A percentile compares a stretch with the other conserved stretches of the same genome.
phyloP scores from a whole-genome alignment of 441 rosid genomes.

The Daphne laureola region DNA sequence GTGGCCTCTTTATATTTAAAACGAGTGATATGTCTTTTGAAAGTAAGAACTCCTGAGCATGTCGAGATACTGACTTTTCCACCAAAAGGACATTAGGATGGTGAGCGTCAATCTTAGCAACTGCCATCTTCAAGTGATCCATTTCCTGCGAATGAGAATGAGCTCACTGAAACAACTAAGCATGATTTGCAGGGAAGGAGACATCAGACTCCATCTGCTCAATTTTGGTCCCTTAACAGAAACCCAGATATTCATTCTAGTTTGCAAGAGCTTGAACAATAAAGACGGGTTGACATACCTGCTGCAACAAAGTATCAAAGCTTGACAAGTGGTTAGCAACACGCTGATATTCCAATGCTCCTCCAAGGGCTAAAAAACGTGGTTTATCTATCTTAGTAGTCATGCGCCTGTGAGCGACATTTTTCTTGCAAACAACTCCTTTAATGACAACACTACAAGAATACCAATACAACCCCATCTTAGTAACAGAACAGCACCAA shows the following conservation, averaged over 20 bases:
- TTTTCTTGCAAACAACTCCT: constrained; percentile 85
- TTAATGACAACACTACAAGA: constrained; percentile 49
- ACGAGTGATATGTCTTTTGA: constrained; percentile 74
- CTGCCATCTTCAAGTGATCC: constrained; percentile 83
- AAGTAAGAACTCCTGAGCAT: constrained; percentile 74
- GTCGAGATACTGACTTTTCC: constrained; percentile 71
- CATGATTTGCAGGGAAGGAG: background rate
- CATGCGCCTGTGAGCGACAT: constrained; percentile 82
- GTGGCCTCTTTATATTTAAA: constrained; percentile 59
- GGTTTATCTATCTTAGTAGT: constrained; percentile 64
- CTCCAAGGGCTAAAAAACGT: constrained; percentile 65
- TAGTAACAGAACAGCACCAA: too few species aligned
- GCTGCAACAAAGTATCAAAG: constrained; percentile 74
- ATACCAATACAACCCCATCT: constrained; percentile 26
- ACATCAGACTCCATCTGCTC: background rate
- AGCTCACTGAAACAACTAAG: constrained; percentile 15
- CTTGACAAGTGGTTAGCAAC: constrained; percentile 70
- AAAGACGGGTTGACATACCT: constrained; percentile 38
- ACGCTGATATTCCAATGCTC: constrained; percentile 82
- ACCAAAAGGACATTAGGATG: constrained; percentile 71
- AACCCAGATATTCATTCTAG: constrained; percentile 11
- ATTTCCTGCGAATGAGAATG: constrained; percentile 46
- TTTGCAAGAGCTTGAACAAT: constrained; percentile 13
- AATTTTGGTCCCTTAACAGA: constrained; percentile 10
- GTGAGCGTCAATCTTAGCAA: constrained; percentile 62